Evolutionary conservation across 129 eudicot genomes (phyloP), one percentile per base, ranked within the genome.

Genomic region (Tanacetum coccineum): DNA sequence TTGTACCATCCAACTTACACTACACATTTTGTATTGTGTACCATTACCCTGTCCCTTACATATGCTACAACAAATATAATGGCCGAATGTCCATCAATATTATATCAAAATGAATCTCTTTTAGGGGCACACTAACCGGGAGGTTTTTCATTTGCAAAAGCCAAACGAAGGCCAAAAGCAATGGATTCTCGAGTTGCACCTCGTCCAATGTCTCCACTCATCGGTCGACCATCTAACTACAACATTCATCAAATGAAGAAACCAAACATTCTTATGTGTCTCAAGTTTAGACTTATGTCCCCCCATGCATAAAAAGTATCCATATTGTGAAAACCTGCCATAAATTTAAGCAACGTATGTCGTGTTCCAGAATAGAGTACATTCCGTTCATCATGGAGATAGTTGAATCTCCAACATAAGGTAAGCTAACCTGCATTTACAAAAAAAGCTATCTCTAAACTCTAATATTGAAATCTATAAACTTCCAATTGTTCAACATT

Each of bases 171-270:
- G 56, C 92, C 96, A 70, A 93, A 93, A 76, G 88, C 70, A 66
- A 93, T 75, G 40, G 92, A 82, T 72, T 86, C 89, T 70, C 95
- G 82, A 19, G 98, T 93, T 70, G 98, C 92, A 58, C 98, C 98
- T 74, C 91, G 87, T 19, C 99, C 99, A 59, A 89, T 89, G 75
- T 93, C 99, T 73, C 99, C 99, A 65, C 99, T 93, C 99, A 93
- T 93, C 13, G 99, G 99, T 3, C 99, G 95, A 57, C 99, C 99
- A 75, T 93, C 99, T 83, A 93, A 76, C 96, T 93, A 64, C 40
- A 28, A 32, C 17, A 70, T 59, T 14, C 52, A 60, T 60, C 12
- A 71, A 26, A 63, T 36, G 42, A 36, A 9, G 42, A 36, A 36
- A 36, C 42, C 42, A 36, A 36, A 36, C 42, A 36, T 36, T 36